Percentiles rank a stretch among this genome's conserved stretches.
phyloP scores from a whole-genome alignment of 768 basidiomycete species.

The Boletus fagicola region DNA sequence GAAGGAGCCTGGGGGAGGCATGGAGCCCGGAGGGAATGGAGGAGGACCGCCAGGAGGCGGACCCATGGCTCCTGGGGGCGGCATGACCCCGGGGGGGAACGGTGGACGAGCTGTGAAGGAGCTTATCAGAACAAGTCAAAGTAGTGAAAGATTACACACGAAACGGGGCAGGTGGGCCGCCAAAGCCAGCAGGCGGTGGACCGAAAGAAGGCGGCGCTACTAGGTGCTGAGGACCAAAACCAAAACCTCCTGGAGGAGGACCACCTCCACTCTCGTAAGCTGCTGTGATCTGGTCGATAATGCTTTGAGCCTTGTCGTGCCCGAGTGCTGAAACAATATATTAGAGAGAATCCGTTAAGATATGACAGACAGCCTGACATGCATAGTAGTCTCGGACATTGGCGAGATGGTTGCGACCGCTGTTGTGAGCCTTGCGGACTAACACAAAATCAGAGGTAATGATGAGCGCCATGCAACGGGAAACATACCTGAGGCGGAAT shows the following conservation, averaged over 20 bases:
- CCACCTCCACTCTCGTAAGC: slow-evolving; percentile 86
- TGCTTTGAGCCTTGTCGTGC: slow-evolving; percentile 96
- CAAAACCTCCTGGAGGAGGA: slow-evolving; percentile 85
- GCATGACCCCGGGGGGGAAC: slow-evolving; percentile 60
- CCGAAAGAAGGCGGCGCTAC: slow-evolving; percentile 52
- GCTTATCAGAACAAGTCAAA: slow-evolving; percentile 3
- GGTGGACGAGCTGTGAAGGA: slow-evolving; percentile 55
- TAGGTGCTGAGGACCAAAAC: slow-evolving; percentile 80
- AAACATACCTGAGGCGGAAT: slow-evolving; percentile 80
- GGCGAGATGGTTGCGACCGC: slow-evolving; percentile 92
- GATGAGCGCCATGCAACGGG: not conserved
- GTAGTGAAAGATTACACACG: slow-evolving; percentile 11
- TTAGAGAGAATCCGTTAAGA: slow-evolving; percentile 4
- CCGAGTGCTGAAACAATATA: slow-evolving; percentile 57
- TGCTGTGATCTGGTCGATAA: slow-evolving; percentile 97
- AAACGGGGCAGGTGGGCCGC: slow-evolving; percentile 39
- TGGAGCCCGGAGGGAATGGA: slow-evolving; percentile 67
- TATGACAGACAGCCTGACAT: slow-evolving; percentile 47
- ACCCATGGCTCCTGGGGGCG: slow-evolving; percentile 47
- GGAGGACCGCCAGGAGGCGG: slow-evolving; percentile 61
- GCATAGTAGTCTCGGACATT: slow-evolving; percentile 98
- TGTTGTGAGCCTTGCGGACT: slow-evolving; percentile 99
- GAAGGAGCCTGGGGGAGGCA: slow-evolving; percentile 49
- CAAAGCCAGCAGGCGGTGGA: slow-evolving; percentile 54
- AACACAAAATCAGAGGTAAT: slow-evolving; percentile 10